A percentile compares a stretch with the other conserved stretches of the same genome.
Evolutionary conservation across 2,329 filamentous ascomycete genomes (phyloP).

Genomic region (Xylariales sp.): DNA sequence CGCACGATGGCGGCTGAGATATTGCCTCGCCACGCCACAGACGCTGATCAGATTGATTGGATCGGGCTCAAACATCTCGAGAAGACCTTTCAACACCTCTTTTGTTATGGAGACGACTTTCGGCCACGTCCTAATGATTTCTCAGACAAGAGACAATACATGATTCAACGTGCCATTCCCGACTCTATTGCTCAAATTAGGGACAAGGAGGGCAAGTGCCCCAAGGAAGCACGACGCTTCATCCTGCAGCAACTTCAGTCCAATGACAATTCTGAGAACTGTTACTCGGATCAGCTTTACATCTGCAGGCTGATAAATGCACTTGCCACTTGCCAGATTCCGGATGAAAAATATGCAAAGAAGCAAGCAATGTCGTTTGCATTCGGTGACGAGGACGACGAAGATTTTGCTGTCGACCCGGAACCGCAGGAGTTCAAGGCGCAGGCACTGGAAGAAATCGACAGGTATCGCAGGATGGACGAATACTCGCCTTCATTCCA

Average conservation of each 20-base stretch:
- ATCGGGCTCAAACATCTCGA: slow-evolving; percentile 81
- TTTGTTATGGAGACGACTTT: slow-evolving; percentile 72
- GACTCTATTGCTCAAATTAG: slow-evolving; percentile 75
- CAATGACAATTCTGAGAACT: slow-evolving; percentile 91
- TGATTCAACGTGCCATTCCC: slow-evolving; percentile 79
- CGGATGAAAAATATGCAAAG: slow-evolving; percentile 34
- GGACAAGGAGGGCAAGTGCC: slow-evolving; percentile 70
- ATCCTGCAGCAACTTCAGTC: slow-evolving; percentile 85
- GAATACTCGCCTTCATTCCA: slow-evolving; percentile 66
- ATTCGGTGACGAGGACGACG: slow-evolving; percentile 36
- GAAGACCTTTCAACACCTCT: slow-evolving; percentile 82
- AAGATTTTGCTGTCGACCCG: slow-evolving; percentile 33
- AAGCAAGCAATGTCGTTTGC: slow-evolving; percentile 38
- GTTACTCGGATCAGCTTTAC: slow-evolving; percentile 86
- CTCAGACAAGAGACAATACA: slow-evolving; percentile 77
- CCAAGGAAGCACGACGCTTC: slow-evolving; percentile 74
- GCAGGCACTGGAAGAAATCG: slow-evolving; percentile 57
- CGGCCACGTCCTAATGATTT: slow-evolving; percentile 92
- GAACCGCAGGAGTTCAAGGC: slow-evolving; percentile 46
- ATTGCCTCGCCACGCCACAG: slow-evolving; percentile 70
- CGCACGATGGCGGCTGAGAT: slow-evolving; percentile 78
- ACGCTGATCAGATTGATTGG: slow-evolving; percentile 61
- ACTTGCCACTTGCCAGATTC: slow-evolving; percentile 55
- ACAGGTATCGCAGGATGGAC: slow-evolving; percentile 63
- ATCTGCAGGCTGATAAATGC: slow-evolving; percentile 72